Percentiles rank a stretch among this genome's conserved stretches.
Evolutionary conservation across 352 stramenopile species (phyloP).

Genomic region (Pythium periplocum): DNA sequence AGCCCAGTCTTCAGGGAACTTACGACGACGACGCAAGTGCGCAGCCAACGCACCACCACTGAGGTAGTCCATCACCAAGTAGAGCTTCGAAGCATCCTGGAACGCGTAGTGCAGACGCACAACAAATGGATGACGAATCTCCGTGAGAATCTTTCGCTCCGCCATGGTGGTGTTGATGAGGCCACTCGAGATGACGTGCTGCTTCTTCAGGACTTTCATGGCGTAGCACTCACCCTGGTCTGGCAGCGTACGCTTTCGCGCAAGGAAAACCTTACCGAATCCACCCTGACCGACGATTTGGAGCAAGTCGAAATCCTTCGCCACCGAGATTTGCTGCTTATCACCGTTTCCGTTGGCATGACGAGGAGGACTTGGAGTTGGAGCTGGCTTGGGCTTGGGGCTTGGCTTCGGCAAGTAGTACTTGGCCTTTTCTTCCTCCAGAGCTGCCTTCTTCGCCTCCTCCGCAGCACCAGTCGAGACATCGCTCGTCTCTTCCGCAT

Average conservation of each 20-base stretch:
- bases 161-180: slow-evolving; percentile 93
- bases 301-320: slow-evolving; percentile 93
- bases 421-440: slow-evolving; percentile 20
- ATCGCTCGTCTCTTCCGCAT: slow-evolving; percentile 71
- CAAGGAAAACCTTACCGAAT: slow-evolving; percentile 98
- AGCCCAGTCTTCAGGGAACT: slow-evolving; percentile 88
- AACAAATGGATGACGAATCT: slow-evolving; percentile 92
- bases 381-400: slow-evolving; percentile 29
- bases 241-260: slow-evolving; percentile 88
- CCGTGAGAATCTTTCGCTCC: slow-evolving; percentile 88
- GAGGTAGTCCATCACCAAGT: slow-evolving; percentile 92
- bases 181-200: slow-evolving; percentile 86
- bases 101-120: slow-evolving; percentile 94
- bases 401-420: slow-evolving; percentile 82
- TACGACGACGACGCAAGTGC: slow-evolving; percentile 82
- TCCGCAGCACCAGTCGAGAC: slow-evolving; percentile 54
- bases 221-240: slow-evolving; percentile 95
- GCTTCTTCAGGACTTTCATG: slow-evolving; percentile 97
- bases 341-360: slow-evolving; percentile 17
- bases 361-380: slow-evolving; percentile 8
- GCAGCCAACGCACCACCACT: slow-evolving; percentile 88
- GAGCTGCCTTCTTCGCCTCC: slow-evolving; percentile 16
- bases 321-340: slow-evolving; percentile 62
- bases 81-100: slow-evolving; percentile 90
- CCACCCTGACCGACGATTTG: slow-evolving; percentile 96